Evolutionary conservation across 495 filamentous ascomycete species (phyloP).

Genomic region (Aspergillus sparsus): DNA sequence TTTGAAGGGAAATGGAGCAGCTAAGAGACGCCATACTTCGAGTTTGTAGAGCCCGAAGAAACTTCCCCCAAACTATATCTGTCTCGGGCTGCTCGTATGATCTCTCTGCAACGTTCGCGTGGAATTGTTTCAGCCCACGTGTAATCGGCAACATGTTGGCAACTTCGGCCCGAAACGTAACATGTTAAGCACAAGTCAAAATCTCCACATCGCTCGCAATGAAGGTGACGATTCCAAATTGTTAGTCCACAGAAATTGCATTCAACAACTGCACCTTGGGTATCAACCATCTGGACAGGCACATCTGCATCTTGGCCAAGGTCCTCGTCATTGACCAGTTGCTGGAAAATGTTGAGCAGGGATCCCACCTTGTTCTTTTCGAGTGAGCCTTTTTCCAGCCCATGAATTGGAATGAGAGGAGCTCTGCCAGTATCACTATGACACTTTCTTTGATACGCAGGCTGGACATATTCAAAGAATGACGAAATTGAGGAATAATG

Average conservation of each 20-base stretch:
- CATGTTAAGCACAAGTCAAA: conserved; percentile 29
- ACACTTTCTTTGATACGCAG: conserved; percentile 25
- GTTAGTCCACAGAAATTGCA: conserved; percentile 30
- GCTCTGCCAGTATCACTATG: conserved; percentile 27
- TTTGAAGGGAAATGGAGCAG: not conserved
- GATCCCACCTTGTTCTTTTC: not conserved
- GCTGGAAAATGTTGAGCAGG: conserved; percentile 18
- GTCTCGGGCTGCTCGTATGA: conserved; percentile 6
- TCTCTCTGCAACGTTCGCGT: conserved; percentile 10
- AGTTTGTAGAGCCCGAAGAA: not conserved
- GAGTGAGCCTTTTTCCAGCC: conserved; percentile 4
- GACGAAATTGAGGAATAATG: conserved; percentile 20
- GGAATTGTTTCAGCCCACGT: conserved; percentile 25
- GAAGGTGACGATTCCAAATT: conserved; percentile 30
- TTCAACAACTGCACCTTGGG: conserved; percentile 28
- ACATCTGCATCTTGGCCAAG: conserved; percentile 9
- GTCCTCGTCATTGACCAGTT: conserved; percentile 22
- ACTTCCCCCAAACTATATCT: not conserved
- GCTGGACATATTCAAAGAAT: conserved; percentile 28
- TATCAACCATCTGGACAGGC: conserved; percentile 20
- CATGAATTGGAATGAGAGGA: conserved; percentile 24
- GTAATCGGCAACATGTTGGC: conserved; percentile 25
- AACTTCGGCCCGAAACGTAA: conserved; percentile 28
- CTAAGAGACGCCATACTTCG: conserved; percentile 8
- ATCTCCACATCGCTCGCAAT: conserved; percentile 27